These are phyloP conservation scores for Phaeodactylum tricornutum DNA, from an alignment of 108 stramenopile genomes.

Conservation along the genomic window DNA sequence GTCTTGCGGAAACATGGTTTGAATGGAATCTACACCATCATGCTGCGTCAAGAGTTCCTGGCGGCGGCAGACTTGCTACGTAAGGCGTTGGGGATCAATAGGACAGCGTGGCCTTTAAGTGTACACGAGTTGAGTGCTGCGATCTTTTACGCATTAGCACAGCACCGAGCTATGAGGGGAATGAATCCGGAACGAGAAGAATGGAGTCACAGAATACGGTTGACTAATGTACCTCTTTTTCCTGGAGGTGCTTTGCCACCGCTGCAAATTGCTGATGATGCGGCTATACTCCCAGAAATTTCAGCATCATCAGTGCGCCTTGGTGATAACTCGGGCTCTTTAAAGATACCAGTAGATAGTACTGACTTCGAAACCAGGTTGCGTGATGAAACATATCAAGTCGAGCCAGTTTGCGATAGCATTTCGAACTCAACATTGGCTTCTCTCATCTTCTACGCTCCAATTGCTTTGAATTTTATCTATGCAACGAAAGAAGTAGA, in stretches of 20 bases:
- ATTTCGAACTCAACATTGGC: constrained; percentile 45
- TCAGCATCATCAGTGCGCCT: too few relatives aligned
- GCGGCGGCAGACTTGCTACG: constrained; percentile 87
- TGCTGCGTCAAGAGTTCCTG: constrained; percentile 86
- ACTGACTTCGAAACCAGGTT: not conserved
- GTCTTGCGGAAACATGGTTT: constrained; percentile 85
- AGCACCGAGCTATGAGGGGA: constrained; percentile 84
- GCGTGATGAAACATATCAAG: constrained; percentile 2
- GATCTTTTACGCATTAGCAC: constrained; percentile 91
- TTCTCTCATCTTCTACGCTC: constrained; percentile 76
- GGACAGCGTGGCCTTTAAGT: constrained; percentile 77
- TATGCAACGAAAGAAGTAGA: constrained; percentile 83
- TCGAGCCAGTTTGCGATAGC: constrained; percentile 60
- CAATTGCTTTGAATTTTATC: constrained; percentile 84
- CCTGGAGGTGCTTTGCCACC: not conserved
- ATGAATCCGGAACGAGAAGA: constrained; percentile 78
- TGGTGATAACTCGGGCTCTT: too few relatives aligned
- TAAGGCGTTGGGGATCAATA: constrained; percentile 75
- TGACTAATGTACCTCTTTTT: not conserved
- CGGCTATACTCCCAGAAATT: too few relatives aligned
- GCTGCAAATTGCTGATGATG: not conserved
- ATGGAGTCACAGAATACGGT: constrained; percentile 39
- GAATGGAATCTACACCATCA: constrained; percentile 84
- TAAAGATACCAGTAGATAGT: too few relatives aligned
- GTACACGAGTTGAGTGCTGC: constrained; percentile 92